These are phyloP conservation scores for Blastobotrys ciferrii DNA, from an alignment of 1,139 yeast species.

Conservation along the genomic window DNA sequence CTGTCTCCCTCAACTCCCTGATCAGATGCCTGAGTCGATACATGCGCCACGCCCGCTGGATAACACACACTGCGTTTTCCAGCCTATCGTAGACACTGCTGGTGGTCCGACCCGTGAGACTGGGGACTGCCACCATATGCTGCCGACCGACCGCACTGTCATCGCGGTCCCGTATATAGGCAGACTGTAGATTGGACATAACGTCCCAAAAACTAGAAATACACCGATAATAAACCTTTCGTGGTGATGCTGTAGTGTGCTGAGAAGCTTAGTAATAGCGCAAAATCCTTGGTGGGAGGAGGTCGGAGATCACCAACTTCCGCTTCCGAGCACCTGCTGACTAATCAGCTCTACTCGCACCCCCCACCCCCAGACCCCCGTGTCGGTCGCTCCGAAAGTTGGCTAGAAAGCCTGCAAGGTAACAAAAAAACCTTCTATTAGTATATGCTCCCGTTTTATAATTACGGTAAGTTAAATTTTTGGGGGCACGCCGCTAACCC, in stretches of 20 bases:
- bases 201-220: neutral
- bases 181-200: neutral
- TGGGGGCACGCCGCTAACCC: no score
- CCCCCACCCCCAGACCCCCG: no score
- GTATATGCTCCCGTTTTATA: no score
- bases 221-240: neutral
- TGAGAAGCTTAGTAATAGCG: neutral
- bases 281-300: neutral
- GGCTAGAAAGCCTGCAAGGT: no score
- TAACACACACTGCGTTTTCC: constrained; percentile 16
- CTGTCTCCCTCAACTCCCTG: constrained; percentile 14
- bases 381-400: no score
- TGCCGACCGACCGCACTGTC: neutral
- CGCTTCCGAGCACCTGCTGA: neutral
- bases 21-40: constrained; percentile 21
- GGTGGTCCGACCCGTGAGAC: neutral
- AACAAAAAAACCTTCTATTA: no score
- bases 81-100: neutral
- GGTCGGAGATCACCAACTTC: neutral
- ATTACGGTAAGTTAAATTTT: no score
- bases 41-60: constrained; percentile 22
- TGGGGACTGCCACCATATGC: neutral
- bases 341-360: no score
- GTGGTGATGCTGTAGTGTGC: neutral
- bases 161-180: neutral